Base-by-base conservation (phyloP, 305 asterid species). In the Nicotiana rustica region DNA sequence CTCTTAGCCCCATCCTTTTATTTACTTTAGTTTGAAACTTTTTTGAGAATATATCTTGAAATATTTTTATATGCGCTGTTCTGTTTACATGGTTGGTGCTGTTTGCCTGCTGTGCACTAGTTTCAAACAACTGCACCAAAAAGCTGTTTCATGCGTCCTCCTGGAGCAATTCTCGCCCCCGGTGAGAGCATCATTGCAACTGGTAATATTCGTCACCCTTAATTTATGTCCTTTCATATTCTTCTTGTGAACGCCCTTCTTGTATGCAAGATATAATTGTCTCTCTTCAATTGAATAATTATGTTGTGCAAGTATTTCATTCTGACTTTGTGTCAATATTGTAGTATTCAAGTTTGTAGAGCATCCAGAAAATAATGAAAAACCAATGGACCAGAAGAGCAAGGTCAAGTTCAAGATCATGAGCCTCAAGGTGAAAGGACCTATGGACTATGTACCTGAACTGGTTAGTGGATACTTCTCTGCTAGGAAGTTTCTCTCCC, bases 81-180 rank as follows among this genome's bases (percentile, higher is more conserved):
- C 15, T 73, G 38, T 55, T 81, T 33, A 33, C 5, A 81, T 76
- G 41, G 71, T 75, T 81, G 83, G 5, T 73, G 79, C 44, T 86
- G 68, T 78, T 87, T 83, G 55, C 82, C 31, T 82, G 56, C 86
- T 81, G 64, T 89, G 71, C 82, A 77, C 49, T 75, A 93, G 98
- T 96, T 96, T 87, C 99, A 94, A 94, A 96, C 98, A 77, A 94
- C 98, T 83, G 96, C 93, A 68, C 99, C 99, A 44, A 96, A 94
- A 86, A 94, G 98, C 82, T 96, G 98, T 91, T 96, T 94, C 89
- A 93, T 96, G 98, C 97, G 98, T 81, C 99, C 99, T 85, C 99
- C 99, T 79, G 99, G 99, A 10, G 97, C 96, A 85, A 89, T 96
- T 86, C 97, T 96, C 86, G 86, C 97, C 85, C 99, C 98, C 68